phyloP scores from a whole-genome alignment of 257 asterid species.

The Phtheirospermum japonicum region DNA sequence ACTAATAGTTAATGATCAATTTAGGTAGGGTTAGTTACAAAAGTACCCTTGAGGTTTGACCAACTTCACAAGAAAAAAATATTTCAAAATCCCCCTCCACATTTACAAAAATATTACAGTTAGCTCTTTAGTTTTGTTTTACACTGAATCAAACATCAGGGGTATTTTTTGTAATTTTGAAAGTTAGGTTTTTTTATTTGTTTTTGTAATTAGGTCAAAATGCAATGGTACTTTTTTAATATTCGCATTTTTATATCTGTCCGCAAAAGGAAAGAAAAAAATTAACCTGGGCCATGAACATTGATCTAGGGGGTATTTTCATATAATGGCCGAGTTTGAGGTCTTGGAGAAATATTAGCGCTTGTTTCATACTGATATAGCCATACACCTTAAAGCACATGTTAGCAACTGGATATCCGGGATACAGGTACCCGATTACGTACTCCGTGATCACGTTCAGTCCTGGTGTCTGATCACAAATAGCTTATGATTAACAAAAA shows the following conservation, averaged over 20 bases:
- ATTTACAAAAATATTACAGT: neutral
- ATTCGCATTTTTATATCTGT: too few relatives aligned
- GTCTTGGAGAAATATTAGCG: conserved; percentile 78
- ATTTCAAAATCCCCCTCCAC: neutral
- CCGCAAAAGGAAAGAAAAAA: neutral
- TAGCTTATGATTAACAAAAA: neutral
- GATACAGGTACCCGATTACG: conserved; percentile 90
- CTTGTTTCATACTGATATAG: conserved; percentile 88
- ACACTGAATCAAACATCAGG: too few relatives aligned
- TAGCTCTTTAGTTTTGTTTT: too few relatives aligned
- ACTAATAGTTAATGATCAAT: conserved; percentile 5
- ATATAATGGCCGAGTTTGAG: conserved; percentile 95
- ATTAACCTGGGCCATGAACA: conserved; percentile 96
- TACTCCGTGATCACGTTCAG: conserved; percentile 91
- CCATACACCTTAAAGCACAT: conserved; percentile 98
- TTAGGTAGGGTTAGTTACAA: neutral
- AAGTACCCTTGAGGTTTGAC: neutral
- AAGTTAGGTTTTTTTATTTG: too few relatives aligned
- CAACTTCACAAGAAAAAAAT: neutral
- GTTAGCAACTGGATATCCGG: conserved; percentile 98
- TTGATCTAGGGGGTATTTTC: conserved; percentile 92
- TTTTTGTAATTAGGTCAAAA: too few relatives aligned
- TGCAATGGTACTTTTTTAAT: too few relatives aligned
- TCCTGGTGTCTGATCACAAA: conserved; percentile 66
- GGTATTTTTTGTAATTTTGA: too few relatives aligned